These are phyloP conservation scores for Chlorencoelia australis DNA, from an alignment of 2,329 filamentous ascomycete genomes.

Conservation along the genomic window DNA sequence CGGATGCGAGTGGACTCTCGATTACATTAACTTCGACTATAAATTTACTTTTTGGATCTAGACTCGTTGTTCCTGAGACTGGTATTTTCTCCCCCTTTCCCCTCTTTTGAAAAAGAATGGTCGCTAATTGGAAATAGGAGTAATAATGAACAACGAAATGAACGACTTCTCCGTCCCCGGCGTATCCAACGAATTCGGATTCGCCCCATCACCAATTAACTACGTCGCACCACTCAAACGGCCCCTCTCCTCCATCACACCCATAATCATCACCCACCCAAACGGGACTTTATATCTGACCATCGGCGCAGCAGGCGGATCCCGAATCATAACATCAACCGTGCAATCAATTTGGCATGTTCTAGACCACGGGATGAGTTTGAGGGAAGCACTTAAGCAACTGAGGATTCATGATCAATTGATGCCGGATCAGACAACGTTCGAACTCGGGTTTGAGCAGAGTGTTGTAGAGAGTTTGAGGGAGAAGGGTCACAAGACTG, in stretches of 20 bases:
- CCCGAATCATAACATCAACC: conserved; percentile 71
- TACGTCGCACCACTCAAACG: conserved; percentile 74
- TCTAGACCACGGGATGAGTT: conserved; percentile 51
- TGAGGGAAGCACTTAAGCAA: conserved; percentile 49
- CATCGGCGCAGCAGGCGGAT: conserved; percentile 71
- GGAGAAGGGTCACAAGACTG: conserved; percentile 59
- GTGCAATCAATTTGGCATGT: conserved; percentile 65
- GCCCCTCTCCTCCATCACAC: conserved; percentile 72
- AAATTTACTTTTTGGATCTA: conserved; percentile 76
- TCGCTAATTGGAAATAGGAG: conserved; percentile 10
- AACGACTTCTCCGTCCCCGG: conserved; percentile 82
- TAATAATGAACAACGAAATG: conserved; percentile 42
- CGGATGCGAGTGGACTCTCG: conserved; percentile 64
- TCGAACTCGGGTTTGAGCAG: conserved; percentile 63
- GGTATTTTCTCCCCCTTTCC: conserved; percentile 41
- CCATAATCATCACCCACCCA: conserved; percentile 61
- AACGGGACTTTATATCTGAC: conserved; percentile 57
- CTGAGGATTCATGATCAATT: conserved; percentile 77
- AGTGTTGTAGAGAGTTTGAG: conserved; percentile 52
- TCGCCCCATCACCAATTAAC: conserved; percentile 69
- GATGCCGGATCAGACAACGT: conserved; percentile 55
- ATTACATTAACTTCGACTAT: conserved; percentile 79
- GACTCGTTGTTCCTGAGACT: conserved; percentile 68
- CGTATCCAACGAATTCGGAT: conserved; percentile 71
- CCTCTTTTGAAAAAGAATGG: background rate